Evolutionary conservation across 441 rosid species (phyloP), one percentile per base, ranked within the genome.

Genomic region (Isatis lusitanica): DNA sequence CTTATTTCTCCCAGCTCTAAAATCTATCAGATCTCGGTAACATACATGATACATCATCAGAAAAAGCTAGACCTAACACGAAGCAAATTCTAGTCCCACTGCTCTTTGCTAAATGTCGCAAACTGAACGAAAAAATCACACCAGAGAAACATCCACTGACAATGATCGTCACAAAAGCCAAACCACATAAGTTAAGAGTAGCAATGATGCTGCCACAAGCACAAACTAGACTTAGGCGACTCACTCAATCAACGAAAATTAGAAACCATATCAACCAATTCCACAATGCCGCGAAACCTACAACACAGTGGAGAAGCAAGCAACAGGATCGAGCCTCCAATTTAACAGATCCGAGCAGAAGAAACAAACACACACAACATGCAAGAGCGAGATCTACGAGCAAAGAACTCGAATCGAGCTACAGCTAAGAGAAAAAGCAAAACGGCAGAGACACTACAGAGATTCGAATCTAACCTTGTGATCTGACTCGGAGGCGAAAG

Each of bases 401-500:
- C 33, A 44, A 61, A 52, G n/a, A n/a, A n/a, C n/a, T n/a, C n/a
- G n/a, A n/a, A n/a, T n/a, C n/a, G 59, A 68, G 59, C 44, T 63
- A 30, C n/a, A 61, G n/a, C 71, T 13, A 63, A 66, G 44, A 9
- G 6, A 1, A 9, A 9, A 4, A 52, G 7, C 8, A 9, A 9
- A 52, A 73, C 60, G 48, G 50, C 33, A n/a, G n/a, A 47, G 46
- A 9, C 52, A 74, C 39, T 48, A 18, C 48, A 74, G 57, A 74
- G 48, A 17, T 48, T 64, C 52, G n/a, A 74, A 74, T 68, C 18
- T 40, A 38, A 76, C 79, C 75, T 76, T 76, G 52, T 76, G 79
- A 63, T 76, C 75, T 36, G 79, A 76, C 43, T 76, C 75, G 38
- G 75, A 70, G 15, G 75, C 75, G 2, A 76, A 56, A 39, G 71